Percentiles rank a stretch among this genome's conserved stretches.
Conservation (phyloP, 2,329 filamentous ascomycete genomes). For the Fusarium devonianum region DNA sequence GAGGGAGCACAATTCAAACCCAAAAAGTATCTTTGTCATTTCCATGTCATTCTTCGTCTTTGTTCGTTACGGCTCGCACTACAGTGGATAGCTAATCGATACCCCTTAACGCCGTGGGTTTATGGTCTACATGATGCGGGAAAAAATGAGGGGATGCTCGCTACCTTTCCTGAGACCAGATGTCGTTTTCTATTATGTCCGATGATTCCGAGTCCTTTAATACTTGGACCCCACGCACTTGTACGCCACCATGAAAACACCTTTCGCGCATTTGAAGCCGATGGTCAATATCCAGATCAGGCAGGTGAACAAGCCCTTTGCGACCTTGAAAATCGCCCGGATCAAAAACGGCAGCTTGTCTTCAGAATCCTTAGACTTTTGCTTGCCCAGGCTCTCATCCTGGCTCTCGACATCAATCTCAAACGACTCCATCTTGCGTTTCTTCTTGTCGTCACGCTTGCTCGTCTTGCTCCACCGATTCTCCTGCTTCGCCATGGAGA, state of each 20-base stretch:
- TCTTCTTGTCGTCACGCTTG: slow-evolving; percentile 42
- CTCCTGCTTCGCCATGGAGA: slow-evolving; percentile 36
- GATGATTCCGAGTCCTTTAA: slow-evolving; percentile 36
- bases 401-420: slow-evolving; percentile 71
- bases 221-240: slow-evolving; percentile 58
- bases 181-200: background rate
- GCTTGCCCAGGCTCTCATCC: slow-evolving; percentile 52
- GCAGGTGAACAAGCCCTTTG: slow-evolving; percentile 63
- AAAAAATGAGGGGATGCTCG: slow-evolving; percentile 6
- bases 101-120: slow-evolving; percentile 40
- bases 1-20: background rate
- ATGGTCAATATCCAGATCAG: slow-evolving; percentile 66
- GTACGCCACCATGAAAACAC: slow-evolving; percentile 59
- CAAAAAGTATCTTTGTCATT: slow-evolving; percentile 20
- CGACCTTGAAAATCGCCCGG: slow-evolving; percentile 58
- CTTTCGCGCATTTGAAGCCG: slow-evolving; percentile 60
- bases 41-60: slow-evolving; percentile 27
- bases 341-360: slow-evolving; percentile 60
- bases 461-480: slow-evolving; percentile 44
- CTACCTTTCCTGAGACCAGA: slow-evolving; percentile 4
- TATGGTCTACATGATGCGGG: slow-evolving; percentile 40
- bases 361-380: slow-evolving; percentile 49
- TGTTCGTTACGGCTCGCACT: slow-evolving; percentile 35
- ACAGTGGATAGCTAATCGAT: slow-evolving; percentile 38
- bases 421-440: slow-evolving; percentile 61